phyloP scores from a whole-genome alignment of 106 monocot species.

The Acorus gramineus region DNA sequence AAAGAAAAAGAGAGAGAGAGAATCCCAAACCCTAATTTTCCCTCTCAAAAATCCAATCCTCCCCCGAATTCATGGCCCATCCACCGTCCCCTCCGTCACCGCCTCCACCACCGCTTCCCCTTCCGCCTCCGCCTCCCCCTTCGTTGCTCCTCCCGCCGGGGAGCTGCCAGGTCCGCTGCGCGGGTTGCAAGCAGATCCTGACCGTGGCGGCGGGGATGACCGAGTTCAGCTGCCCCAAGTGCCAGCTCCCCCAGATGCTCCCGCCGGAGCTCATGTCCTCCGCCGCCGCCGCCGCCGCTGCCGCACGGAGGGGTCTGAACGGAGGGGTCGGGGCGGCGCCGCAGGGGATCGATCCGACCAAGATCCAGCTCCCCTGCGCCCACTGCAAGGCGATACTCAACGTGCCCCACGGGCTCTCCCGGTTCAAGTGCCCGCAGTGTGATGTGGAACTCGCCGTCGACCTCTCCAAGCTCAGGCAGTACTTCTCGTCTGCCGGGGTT shows the following conservation, averaged over 20 bases:
- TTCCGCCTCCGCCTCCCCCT: slow-evolving; percentile 16
- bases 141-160: slow-evolving; percentile 14
- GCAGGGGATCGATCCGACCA: slow-evolving; percentile 92
- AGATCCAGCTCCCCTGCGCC: slow-evolving; percentile 99
- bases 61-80: not conserved
- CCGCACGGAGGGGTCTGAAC: not conserved
- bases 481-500: slow-evolving; percentile 18
- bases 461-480: slow-evolving; percentile 53
- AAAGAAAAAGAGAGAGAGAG: no score
- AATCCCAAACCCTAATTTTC: no score
- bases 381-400: slow-evolving; percentile 90
- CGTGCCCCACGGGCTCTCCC: slow-evolving; percentile 79
- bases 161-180: slow-evolving; percentile 90
- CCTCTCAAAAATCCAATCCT: no score
- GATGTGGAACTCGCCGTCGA: slow-evolving; percentile 87
- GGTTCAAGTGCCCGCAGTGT: slow-evolving; percentile 94
- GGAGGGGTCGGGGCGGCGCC: slow-evolving; percentile 13
- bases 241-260: slow-evolving; percentile 89
- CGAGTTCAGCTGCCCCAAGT: slow-evolving; percentile 96
- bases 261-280: slow-evolving; percentile 60
- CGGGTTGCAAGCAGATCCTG: slow-evolving; percentile 83
- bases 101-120: slow-evolving; percentile 6
- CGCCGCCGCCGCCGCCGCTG: not conserved
- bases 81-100: not conserved
- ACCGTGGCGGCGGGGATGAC: slow-evolving; percentile 80